A percentile compares a stretch with the other conserved stretches of the same genome.
Conservation (phyloP, 1,284 basidiomycete genomes). For the Apiotrichum gamsii region DNA sequence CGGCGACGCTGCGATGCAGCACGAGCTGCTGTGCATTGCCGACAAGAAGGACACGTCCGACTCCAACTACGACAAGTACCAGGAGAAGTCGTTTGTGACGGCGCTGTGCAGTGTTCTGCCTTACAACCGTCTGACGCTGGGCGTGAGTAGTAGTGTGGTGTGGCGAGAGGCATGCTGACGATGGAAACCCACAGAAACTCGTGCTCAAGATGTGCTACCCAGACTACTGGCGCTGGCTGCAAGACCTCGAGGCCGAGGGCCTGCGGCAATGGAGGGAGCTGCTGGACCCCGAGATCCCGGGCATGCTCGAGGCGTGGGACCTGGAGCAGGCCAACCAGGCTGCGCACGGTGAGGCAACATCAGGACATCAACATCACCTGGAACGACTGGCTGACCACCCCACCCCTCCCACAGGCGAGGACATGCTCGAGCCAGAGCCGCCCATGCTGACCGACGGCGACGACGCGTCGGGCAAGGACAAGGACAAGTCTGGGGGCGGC, state of each 20-base stretch:
- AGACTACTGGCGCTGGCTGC: conserved; percentile 29
- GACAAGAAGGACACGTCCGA: conserved; percentile 23
- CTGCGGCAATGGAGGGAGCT: conserved; percentile 21
- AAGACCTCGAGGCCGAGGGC: conserved; percentile 27
- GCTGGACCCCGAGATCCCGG: conserved; percentile 15
- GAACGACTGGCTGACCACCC: too few relatives aligned
- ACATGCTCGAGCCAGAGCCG: conserved; percentile 6
- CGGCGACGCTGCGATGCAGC: conserved; percentile 68
- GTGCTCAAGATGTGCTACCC: conserved; percentile 28
- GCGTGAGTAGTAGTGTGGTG: too few relatives aligned
- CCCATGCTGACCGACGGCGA: too few relatives aligned
- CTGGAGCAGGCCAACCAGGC: conserved; percentile 3
- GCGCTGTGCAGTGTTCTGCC: conserved; percentile 34
- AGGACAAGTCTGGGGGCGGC: too few relatives aligned
- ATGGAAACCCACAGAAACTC: too few relatives aligned
- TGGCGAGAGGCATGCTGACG: too few relatives aligned
- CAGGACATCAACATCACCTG: neutral
- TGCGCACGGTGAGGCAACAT: neutral
- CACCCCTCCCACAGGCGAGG: conserved; percentile 7
- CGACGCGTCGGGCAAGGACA: conserved; percentile 2
- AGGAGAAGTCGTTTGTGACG: conserved; percentile 29
- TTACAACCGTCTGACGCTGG: conserved; percentile 45
- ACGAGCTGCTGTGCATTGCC: conserved; percentile 48
- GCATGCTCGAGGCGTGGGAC: conserved; percentile 10
- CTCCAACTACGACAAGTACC: conserved; percentile 8